Base-by-base conservation (phyloP, 2,329 filamentous ascomycete species). In the Trichoderma arundinaceum region DNA sequence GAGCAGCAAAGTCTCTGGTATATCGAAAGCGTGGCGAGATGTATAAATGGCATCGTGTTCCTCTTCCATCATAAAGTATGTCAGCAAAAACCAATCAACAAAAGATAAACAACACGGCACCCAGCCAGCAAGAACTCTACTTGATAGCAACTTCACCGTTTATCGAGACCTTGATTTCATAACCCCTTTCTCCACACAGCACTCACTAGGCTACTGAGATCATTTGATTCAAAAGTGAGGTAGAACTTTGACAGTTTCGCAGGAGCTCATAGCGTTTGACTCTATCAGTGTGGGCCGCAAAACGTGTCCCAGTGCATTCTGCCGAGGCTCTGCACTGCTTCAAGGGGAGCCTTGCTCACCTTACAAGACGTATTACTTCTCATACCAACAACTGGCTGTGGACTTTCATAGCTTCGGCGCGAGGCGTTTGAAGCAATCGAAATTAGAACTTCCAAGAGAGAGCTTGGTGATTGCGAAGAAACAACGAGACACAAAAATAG, bases 1-100 rank as follows among this genome's bases (percentile, higher is more conserved):
- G 32, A 54, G 38, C 35, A 38, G 48, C 32, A 49, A 41, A 38
- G 17, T 32, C 19, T 10, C 10, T 3, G 12, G 17, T 19, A 9
- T 22, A 17, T 35, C 6, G 49, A 22, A 17, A 12, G 39, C 17
- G n/a, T 13, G 35, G 10, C n/a, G 33, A 32, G 13, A 22, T 22
- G 33, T 60, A 65, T 65, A 65, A 49, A 65, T 22, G 22, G n/a
- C 15, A 13, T 56, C 41, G 17, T 15, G 17, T 12, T 35, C 17
- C 60, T 48, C 17, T 43, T 53, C 49, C 46, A 10, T 19, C 35
- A 35, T 43, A 5, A n/a, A 19, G 1, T 52, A 35, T 1, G 38
- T 61, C 28, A 61, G 35, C 22, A 43, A 19, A 13, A 61, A 28
- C 12, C 48, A 22, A 44, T 39, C 22, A 28, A 15, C 41, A n/a